Evolutionary conservation across 179 eudicot genomes (phyloP).

Genomic region (Nepenthes alata): DNA sequence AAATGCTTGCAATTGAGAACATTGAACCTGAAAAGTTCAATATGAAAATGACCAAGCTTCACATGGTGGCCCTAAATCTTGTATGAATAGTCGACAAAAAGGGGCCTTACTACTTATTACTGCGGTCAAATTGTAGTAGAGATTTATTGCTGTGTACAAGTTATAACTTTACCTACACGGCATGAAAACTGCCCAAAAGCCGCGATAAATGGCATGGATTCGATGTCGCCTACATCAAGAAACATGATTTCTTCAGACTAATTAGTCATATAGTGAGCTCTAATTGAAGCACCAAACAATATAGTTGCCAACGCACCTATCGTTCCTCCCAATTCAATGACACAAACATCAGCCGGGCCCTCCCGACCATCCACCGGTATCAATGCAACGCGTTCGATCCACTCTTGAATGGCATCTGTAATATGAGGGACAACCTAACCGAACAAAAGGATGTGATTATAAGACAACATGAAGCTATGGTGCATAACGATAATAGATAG

Average conservation of each 20-base stretch:
- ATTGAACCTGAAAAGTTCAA: no score
- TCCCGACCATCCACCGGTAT: constrained; percentile 83
- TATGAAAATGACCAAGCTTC: no score
- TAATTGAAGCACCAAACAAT: background rate
- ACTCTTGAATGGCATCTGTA: constrained; percentile 93
- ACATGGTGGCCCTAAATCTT: no score
- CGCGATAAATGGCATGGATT: constrained; percentile 83
- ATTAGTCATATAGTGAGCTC: constrained; percentile 2
- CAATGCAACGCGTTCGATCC: constrained; percentile 83
- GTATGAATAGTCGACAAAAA: no score
- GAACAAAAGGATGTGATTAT: constrained; percentile 8
- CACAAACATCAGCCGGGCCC: constrained; percentile 93
- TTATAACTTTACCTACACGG: constrained; percentile 57
- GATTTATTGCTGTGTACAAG: background rate
- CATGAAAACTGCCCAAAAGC: constrained; percentile 80
- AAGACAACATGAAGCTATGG: background rate
- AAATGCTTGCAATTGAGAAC: no score
- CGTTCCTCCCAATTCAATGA: constrained; percentile 95
- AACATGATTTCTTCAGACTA: constrained; percentile 3
- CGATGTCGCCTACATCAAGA: constrained; percentile 60
- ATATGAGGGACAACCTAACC: constrained; percentile 89
- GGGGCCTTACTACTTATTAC: no score
- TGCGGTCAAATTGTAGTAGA: no score
- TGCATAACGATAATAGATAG: background rate
- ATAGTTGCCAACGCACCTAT: constrained; percentile 39